Evolutionary conservation across 139 green algal species (phyloP), one percentile per base, ranked within the genome.

Genomic region (Picochlorum sp.): DNA sequence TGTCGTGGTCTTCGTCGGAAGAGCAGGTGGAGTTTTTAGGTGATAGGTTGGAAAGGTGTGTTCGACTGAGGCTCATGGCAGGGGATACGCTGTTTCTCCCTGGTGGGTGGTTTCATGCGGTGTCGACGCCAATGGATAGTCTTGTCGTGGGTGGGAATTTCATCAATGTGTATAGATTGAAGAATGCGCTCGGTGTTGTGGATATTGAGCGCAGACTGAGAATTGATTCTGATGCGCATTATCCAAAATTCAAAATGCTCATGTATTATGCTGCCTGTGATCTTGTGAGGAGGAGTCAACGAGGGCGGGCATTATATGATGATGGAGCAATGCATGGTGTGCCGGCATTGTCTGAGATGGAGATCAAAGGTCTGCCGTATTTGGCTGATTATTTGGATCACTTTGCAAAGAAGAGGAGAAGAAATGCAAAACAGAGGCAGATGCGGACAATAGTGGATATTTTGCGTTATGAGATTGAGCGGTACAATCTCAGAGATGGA

Each of bases 1-100:
- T 82, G 55, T 15, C 31, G 10, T 86, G 80, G 77, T 60, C 73
- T 2, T 61, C 55, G 24, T 69, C 68, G 1, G 57, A 65, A 30
- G 24, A 55, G 20, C 80, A 86, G 78, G 41, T 52, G 34, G 45
- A 31, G 5, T 76, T 67, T 59, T 72, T 78, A 49, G 76, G 49
- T 11, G 52, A 76, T 28, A 11, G 6, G 1, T 45, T 78, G 16
- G 11, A 65, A 16, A 63, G 62, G 2, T 57, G 52, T 15, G 15
- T 77, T 62, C 66, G 70, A 5, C n/a, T 75, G 11, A 28, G 51
- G 13, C 34, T 85, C 59, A 21, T 18, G 0, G 44, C 65, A 3
- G 77, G 77, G 0, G 72, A 81, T 62, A 85, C 79, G n/a, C 49
- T 85, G 38, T 59, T 85, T n/a, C 65, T 85, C 3, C 80, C 80